Evolutionary conservation across 768 basidiomycete genomes (phyloP), one percentile per base, ranked within the genome.

Genomic region (Epithele typhae): DNA sequence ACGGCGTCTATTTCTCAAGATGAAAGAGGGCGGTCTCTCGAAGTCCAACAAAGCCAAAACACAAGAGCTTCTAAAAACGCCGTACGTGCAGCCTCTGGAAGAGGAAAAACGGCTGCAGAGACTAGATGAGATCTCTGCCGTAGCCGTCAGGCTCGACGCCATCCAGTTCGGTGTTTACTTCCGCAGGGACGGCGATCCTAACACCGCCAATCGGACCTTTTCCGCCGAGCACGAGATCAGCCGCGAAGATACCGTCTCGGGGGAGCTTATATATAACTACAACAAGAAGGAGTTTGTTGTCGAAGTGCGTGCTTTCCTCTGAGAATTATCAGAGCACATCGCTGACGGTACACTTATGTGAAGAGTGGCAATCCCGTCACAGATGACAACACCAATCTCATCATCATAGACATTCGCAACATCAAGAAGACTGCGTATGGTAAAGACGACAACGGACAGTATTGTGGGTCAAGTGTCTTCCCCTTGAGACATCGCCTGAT

Each of bases 81-180:
- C 53, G 0, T 67, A 58, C 48, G 45, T 67, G 11, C 52, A 52
- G 30, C 59, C 65, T 0, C 58, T 58, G 2, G 33, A 43, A 3
- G 63, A 62, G 12, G 60, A 54, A 43, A 46, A 46, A 4, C 55
- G 58, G 9, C 56, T 58, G 35, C 36, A 53, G 2, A 82, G 65
- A 30, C 52, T 79, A 11, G 64, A 81, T 10, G 57, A 71, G 5
- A 66, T 72, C 11, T 65, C 66, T 9, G 25, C 7, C 14, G 19
- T 51, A 7, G 39, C 33, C n/a, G 66, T 87, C 22, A 76, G 79
- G 19, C 66, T 89, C 11, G 70, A 76, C 43, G 64, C 67, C 4
- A 67, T 89, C 41, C 87, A 89, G 61, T 81, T 89, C 50, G 87
- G 88, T n/a, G 53, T 75, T 23, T 76, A 76, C 56, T 78, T 75